Conservation (phyloP, 306 rosid species). For the Vigna angularis region DNA sequence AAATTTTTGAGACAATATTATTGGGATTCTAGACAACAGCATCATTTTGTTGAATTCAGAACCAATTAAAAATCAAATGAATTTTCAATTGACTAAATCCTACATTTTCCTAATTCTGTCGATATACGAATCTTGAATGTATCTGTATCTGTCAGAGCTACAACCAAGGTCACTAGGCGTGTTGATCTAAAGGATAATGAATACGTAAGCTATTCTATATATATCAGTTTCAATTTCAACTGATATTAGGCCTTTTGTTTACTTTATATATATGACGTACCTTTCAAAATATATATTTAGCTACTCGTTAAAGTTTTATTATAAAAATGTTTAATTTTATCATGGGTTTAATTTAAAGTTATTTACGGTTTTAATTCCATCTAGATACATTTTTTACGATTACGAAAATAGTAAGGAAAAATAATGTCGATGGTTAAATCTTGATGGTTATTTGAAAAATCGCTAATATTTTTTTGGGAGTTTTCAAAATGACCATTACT, state of each 20-base stretch:
- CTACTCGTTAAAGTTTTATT: background rate
- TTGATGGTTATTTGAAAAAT: too few species aligned
- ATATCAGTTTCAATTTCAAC: conserved; percentile 25
- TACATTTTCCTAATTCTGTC: conserved; percentile 34
- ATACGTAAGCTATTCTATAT: conserved; percentile 3
- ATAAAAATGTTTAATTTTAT: too few species aligned
- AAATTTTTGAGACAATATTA: conserved; percentile 15
- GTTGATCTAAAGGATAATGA: conserved; percentile 31
- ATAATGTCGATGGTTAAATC: too few species aligned
- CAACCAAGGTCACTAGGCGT: conserved; percentile 18
- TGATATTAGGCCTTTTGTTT: conserved; percentile 1
- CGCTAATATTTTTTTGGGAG: too few species aligned
- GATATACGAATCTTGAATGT: conserved; percentile 45
- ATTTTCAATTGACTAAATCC: conserved; percentile 39
- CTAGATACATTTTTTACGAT: too few species aligned
- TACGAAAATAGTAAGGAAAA: too few species aligned
- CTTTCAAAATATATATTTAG: background rate
- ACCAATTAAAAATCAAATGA: conserved; percentile 25
- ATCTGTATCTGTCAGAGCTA: conserved; percentile 7
- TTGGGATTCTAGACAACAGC: conserved; percentile 24
- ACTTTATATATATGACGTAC: conserved; percentile 2
- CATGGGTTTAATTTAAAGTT: too few species aligned
- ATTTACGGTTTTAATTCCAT: too few species aligned
- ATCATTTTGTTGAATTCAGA: conserved; percentile 29
- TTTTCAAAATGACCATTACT: too few species aligned